Conservation (phyloP, 306 rosid species). For the Fagus crenata region DNA sequence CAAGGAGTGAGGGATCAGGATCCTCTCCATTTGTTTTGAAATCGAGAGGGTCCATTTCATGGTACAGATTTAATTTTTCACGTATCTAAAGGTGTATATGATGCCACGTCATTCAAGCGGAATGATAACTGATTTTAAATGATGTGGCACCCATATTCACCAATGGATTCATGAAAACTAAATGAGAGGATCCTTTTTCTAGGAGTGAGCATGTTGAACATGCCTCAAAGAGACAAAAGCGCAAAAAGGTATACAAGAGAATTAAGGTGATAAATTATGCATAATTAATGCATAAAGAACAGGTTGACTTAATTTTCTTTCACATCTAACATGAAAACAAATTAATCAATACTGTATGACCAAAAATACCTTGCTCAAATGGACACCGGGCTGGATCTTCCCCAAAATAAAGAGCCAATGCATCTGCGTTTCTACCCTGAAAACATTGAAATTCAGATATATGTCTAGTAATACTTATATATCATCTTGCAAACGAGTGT, state of each 20-base stretch:
- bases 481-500: slow-evolving; percentile 17
- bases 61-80: too few relatives aligned
- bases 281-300: background rate
- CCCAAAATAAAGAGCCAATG: slow-evolving; percentile 74
- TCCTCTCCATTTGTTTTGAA: too few relatives aligned
- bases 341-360: background rate
- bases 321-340: background rate
- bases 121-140: too few relatives aligned
- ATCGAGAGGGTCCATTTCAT: too few relatives aligned
- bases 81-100: too few relatives aligned
- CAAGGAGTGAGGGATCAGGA: background rate
- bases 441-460: slow-evolving; percentile 32
- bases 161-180: too few relatives aligned
- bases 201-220: background rate
- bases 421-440: slow-evolving; percentile 92
- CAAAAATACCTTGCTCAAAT: slow-evolving; percentile 71
- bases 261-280: background rate
- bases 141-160: too few relatives aligned
- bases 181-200: too few relatives aligned
- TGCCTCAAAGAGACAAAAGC: background rate
- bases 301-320: background rate
- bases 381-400: slow-evolving; percentile 79
- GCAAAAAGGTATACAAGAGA: background rate
- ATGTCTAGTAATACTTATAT: slow-evolving; percentile 14
- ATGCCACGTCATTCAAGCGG: too few relatives aligned